Base-by-base conservation (phyloP, 2,329 filamentous ascomycete species). In the Colletotrichum sp. region DNA sequence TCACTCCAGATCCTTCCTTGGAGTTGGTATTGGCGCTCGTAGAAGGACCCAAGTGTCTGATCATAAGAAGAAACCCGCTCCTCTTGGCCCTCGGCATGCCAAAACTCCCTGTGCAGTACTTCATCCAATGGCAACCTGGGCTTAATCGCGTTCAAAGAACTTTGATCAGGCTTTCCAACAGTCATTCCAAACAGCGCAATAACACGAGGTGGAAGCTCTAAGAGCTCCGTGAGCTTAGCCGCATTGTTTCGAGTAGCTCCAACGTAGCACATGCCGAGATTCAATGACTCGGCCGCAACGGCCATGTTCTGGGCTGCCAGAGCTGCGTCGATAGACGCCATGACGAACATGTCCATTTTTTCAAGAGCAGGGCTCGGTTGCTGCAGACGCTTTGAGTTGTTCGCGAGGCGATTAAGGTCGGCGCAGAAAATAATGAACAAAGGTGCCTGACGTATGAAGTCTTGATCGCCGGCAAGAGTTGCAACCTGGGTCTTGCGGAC, bases 381-480 rank as follows among this genome's bases (percentile, higher is more conserved):
- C 3, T 30, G 16, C n/a, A 30, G 24, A 5, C 39, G 15, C 18
- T 78, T 77, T 8, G 80, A 81, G n/a, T 80, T 79, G 12, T 72
- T 69, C 10, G 77, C 79, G 18, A 82, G 78, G n/a, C 82, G 82
- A 60, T 79, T 77, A 10, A 84, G 80, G 70, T 84, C 83, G 2
- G 82, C 82, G 63, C 80, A 82, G 69, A 84, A 84, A 68, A 84
- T 66, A 49, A 84, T 79, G 36, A 84, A 81, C 5, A 84, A 77
- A 2, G 82, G 82, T 30, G 83, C 82, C 16, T 79, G 57, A 13
- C 79, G 80, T 62, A 84, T 82, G 76, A 84, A 84, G 26, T 78
- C 79, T 76, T 84, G 82, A 75, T 83, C 78, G 39, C 78, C 80
- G 55, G 80, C 80, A 5, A 84, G 77, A 2, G 66, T 34, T 2